Conservation (phyloP, 225 moss, liverwort and hornwort genomes). For the Thuidium tamariscinum region DNA sequence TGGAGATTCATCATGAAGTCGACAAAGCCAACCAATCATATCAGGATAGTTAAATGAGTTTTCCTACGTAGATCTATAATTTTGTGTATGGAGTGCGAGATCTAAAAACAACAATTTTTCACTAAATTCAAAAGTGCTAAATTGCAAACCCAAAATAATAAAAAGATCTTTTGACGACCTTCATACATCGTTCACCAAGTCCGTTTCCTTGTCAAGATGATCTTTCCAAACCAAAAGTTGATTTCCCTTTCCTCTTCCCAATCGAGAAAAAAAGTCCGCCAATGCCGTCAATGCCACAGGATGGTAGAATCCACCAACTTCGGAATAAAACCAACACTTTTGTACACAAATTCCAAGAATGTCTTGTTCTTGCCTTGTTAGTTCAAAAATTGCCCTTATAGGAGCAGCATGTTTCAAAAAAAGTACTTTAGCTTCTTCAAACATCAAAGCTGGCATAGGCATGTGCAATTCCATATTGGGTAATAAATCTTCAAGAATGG, state of each 20-base stretch:
- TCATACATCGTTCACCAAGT: background rate
- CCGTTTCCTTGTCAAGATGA: background rate
- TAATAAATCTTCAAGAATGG: background rate
- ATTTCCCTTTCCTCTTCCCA: background rate
- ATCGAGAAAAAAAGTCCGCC: background rate
- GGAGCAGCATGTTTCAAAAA: background rate
- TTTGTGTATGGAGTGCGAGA: background rate
- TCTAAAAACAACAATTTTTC: background rate
- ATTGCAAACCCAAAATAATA: background rate
- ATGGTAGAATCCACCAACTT: background rate
- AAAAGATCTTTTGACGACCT: background rate
- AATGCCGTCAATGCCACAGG: background rate
- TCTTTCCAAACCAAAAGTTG: background rate
- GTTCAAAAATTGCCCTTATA: background rate
- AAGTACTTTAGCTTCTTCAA: background rate
- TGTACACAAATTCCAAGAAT: background rate
- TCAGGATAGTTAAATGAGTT: too few relatives aligned
- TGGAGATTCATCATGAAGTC: background rate
- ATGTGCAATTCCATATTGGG: background rate
- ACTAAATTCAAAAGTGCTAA: background rate
- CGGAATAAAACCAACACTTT: background rate
- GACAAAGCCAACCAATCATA: background rate
- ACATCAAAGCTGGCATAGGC: background rate
- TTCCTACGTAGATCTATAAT: accelerated
- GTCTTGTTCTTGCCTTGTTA: background rate